phyloP scores from a whole-genome alignment of 2,329 filamentous ascomycete species.

The Ceratocystis destructans region DNA sequence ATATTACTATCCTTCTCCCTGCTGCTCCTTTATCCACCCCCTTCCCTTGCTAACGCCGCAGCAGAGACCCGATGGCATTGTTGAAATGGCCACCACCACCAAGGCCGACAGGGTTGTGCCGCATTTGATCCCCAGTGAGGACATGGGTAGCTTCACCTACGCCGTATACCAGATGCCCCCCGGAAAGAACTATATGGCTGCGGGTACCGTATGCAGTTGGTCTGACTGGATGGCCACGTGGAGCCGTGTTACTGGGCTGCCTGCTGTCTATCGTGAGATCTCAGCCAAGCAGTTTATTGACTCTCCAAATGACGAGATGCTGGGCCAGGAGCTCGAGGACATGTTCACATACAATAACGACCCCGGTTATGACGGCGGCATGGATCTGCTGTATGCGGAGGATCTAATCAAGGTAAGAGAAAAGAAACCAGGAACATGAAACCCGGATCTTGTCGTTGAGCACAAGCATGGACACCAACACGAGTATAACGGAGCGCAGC shows the following conservation, averaged over 20 bases:
- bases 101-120: slow-evolving; percentile 28
- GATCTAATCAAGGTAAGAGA: slow-evolving; percentile 32
- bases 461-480: no score
- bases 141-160: slow-evolving; percentile 36
- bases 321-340: slow-evolving; percentile 31
- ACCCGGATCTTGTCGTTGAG: not conserved
- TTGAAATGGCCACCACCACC: slow-evolving; percentile 36
- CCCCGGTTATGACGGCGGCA: slow-evolving; percentile 37
- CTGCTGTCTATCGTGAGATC: slow-evolving; percentile 30
- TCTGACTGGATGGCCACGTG: slow-evolving; percentile 33
- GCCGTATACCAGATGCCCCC: slow-evolving; percentile 37
- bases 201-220: slow-evolving; percentile 34
- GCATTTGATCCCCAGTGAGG: slow-evolving; percentile 34
- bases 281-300: slow-evolving; percentile 30
- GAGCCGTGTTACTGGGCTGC: slow-evolving; percentile 27
- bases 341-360: slow-evolving; percentile 37
- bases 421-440: not conserved
- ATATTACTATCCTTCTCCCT: not conserved
- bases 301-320: slow-evolving; percentile 20
- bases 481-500: not conserved
- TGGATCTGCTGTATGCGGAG: slow-evolving; percentile 30
- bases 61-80: slow-evolving; percentile 27
- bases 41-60: not conserved
- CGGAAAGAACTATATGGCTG: slow-evolving; percentile 37
- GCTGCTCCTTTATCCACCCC: not conserved